Percentiles rank a stretch among this genome's conserved stretches.
phyloP scores from a whole-genome alignment of 108 stramenopile genomes.

The Seminavis robusta region DNA sequence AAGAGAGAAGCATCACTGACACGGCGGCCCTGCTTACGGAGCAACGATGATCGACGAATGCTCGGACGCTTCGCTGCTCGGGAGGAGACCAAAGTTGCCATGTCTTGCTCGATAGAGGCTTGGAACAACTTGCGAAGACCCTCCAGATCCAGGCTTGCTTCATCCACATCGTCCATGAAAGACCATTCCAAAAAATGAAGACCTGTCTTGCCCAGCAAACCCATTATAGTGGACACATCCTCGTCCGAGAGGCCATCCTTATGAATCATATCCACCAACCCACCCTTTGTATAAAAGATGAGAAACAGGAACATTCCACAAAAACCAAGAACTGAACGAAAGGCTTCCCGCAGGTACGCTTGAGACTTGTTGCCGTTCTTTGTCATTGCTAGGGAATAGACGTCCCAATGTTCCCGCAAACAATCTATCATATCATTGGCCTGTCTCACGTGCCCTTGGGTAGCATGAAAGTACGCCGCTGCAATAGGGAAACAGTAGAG shows the following conservation, averaged over 20 bases:
- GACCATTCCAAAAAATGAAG: neutral
- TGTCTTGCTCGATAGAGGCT: constrained; percentile 4
- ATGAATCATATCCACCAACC: constrained; percentile 12
- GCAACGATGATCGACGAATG: constrained; percentile 11
- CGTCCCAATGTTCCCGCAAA: neutral
- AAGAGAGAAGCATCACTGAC: constrained; percentile 19
- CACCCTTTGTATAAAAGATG: neutral
- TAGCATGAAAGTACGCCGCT: constrained; percentile 7
- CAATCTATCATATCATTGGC: constrained; percentile 6
- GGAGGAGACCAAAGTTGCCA: neutral
- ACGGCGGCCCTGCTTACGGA: constrained; percentile 1
- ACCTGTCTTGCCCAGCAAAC: constrained; percentile 2
- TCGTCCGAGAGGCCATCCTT: neutral
- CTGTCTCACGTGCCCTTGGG: neutral
- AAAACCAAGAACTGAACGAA: constrained; percentile 2
- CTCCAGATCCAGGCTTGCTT: neutral
- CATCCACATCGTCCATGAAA: neutral
- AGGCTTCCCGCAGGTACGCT: constrained; percentile 2
- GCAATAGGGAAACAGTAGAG: constrained; percentile 15
- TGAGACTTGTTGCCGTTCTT: constrained; percentile 3
- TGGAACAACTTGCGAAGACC: neutral
- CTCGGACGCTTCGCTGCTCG: neutral
- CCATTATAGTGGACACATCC: neutral
- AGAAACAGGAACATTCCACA: constrained; percentile 9
- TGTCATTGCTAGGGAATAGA: constrained; percentile 1